Conservation (phyloP, 139 green algal species). For the Pedinophyceae sp. region DNA sequence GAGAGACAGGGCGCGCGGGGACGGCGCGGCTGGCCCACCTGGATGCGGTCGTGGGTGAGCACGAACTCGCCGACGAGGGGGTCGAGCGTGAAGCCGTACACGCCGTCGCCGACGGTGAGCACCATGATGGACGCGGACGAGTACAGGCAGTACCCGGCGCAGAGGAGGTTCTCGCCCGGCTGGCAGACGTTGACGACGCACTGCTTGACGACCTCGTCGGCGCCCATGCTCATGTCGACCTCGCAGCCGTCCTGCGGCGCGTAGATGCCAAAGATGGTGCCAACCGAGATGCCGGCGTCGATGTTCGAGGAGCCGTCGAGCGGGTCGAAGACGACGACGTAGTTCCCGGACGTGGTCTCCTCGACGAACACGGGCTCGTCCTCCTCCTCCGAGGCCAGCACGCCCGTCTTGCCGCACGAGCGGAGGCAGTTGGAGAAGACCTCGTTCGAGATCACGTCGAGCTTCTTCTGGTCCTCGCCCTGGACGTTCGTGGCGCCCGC, state of each 20-base stretch:
- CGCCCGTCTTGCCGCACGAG: slow-evolving; percentile 51
- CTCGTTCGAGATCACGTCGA: slow-evolving; percentile 97
- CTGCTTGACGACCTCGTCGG: slow-evolving; percentile 45
- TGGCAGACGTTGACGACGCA: slow-evolving; percentile 86
- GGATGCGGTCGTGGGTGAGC: slow-evolving; percentile 4
- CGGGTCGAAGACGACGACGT: slow-evolving; percentile 95
- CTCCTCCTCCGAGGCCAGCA: slow-evolving; percentile 95
- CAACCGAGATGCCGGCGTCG: slow-evolving; percentile 86
- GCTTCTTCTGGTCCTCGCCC: slow-evolving; percentile 99
- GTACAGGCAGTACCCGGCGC: slow-evolving; percentile 92
- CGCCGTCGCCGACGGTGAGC: slow-evolving; percentile 72
- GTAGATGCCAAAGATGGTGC: slow-evolving; percentile 96
- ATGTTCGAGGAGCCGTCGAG: slow-evolving; percentile 98
- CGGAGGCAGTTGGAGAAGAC: slow-evolving; percentile 88
- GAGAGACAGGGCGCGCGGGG: not conserved
- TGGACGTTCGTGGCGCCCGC: slow-evolving; percentile 2
- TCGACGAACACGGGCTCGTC: slow-evolving; percentile 78
- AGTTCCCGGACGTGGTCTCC: slow-evolving; percentile 71
- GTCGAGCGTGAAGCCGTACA: slow-evolving; percentile 75
- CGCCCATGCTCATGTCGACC: not conserved
- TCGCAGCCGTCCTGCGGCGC: slow-evolving; percentile 2
- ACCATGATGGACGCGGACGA: slow-evolving; percentile 74
- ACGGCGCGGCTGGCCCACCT: not conserved
- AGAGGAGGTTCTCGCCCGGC: slow-evolving; percentile 72
- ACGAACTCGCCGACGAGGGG: slow-evolving; percentile 20